phyloP scores from a whole-genome alignment of 768 basidiomycete genomes.

The Mycena rebaudengoi region DNA sequence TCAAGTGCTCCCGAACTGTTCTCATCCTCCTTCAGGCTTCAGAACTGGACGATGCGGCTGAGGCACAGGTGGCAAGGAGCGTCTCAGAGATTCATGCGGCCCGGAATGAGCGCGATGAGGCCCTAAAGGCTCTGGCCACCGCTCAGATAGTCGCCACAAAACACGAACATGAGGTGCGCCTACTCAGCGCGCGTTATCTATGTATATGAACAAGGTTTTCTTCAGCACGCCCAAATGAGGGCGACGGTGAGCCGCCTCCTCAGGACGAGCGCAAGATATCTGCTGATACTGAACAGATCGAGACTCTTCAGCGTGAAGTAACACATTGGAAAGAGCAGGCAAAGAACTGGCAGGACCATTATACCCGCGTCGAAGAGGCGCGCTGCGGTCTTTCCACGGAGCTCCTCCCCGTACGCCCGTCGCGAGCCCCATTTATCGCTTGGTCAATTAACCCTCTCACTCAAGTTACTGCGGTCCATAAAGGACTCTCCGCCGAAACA shows the following conservation, averaged over 20 bases:
- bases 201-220: background rate
- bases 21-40: slow-evolving; percentile 50
- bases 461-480: slow-evolving; percentile 22
- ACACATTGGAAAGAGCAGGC: slow-evolving; percentile 81
- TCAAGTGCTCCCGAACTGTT: background rate
- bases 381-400: slow-evolving; percentile 66
- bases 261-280: background rate
- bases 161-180: slow-evolving; percentile 40
- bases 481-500: slow-evolving; percentile 47
- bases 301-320: slow-evolving; percentile 69
- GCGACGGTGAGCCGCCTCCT: slow-evolving; percentile 8
- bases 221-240: slow-evolving; percentile 56
- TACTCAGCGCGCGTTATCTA: background rate
- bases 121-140: slow-evolving; percentile 53
- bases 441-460: no score
- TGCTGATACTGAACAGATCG: slow-evolving; percentile 62
- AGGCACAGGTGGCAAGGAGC: slow-evolving; percentile 60
- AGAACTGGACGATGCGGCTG: slow-evolving; percentile 63
- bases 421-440: no score
- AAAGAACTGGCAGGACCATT: slow-evolving; percentile 83
- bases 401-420: slow-evolving; percentile 59
- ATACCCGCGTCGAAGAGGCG: slow-evolving; percentile 76
- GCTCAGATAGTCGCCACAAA: slow-evolving; percentile 59
- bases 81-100: slow-evolving; percentile 55
- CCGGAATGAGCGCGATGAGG: slow-evolving; percentile 58